Evolutionary conservation across 164 flowering plant genomes (phyloP), one percentile per base, ranked within the genome.

Genomic region (Akebia trifoliata): DNA sequence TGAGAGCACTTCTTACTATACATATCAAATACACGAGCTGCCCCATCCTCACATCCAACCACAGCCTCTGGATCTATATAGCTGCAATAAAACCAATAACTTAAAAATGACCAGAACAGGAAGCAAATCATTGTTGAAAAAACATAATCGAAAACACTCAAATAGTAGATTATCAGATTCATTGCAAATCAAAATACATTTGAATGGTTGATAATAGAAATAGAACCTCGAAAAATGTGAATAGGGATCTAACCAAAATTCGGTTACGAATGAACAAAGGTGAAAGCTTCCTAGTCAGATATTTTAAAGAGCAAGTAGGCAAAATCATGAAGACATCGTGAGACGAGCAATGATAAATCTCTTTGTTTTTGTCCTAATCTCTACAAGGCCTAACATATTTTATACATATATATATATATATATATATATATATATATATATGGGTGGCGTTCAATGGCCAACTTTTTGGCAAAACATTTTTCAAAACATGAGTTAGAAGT

Each of bases 1-100:
- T 61, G 87, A 67, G 93, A 83, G 64, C 95, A 85, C 38, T 54
- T 81, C 60, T 79, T 75, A 61, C 95, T 85, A 63, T 92, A 92
- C 91, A 92, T 83, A 74, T 92, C 98, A 79, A 86, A 92, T 30
- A 85, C 75, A 69, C 88, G 86, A 65, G 64, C 83, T 38, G 80
- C 80, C 31, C 98, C 98, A 78, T 92, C 96, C 54, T 75, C 93
- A 66, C 95, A 89, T 57, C 98, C 96, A 56, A 92, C 80, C 26
- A 81, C 84, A 36, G 96, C 96, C 61, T 86, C 90, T 29, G 96
- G 95, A 75, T 92, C 98, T 49, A 75, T 47, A 52, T 92, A 92
- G 36, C 96, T 92, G 70, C 63, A 82, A 56, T 25, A 57, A 38
- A 21, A 49, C 29, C 28, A 48, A 30, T 24, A 15, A 37, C 25